Percentiles rank a stretch among this genome's conserved stretches.
Conservation (phyloP, 768 basidiomycete species). For the Boletus tylopilopsis region DNA sequence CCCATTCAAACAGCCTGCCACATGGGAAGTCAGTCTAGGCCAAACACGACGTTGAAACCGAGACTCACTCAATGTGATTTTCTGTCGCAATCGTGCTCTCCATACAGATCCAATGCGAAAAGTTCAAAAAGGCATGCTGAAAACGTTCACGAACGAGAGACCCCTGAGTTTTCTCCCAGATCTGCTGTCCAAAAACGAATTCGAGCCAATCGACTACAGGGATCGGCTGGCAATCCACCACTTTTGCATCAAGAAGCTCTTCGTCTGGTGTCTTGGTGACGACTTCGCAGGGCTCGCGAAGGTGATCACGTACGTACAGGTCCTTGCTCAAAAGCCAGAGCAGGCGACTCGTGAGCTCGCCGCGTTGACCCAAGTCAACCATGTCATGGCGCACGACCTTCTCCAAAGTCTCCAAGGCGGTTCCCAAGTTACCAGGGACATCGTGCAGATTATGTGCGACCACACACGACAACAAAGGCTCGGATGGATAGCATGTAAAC, state of each 20-base stretch:
- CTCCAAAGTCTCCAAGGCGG: background rate
- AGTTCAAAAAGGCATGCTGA: constrained; percentile 4
- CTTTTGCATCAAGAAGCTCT: no score
- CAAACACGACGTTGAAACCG: background rate
- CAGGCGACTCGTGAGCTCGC: background rate
- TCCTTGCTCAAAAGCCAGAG: constrained; percentile 4
- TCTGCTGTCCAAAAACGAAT: background rate
- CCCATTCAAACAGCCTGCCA: background rate
- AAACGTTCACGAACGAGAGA: background rate
- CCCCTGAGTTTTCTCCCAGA: background rate
- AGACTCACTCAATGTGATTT: background rate
- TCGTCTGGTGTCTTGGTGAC: no score
- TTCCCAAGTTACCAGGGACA: background rate
- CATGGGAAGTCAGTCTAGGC: background rate
- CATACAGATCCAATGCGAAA: constrained; percentile 5
- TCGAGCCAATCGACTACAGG: no score
- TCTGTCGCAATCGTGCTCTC: background rate
- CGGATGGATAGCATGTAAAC: constrained; percentile 8
- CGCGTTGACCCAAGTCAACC: background rate
- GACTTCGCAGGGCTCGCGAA: no score
- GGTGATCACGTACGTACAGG: background rate
- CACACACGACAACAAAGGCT: constrained; percentile 6
- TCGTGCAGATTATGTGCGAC: background rate
- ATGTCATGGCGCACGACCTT: background rate
- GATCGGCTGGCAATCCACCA: no score